Evolutionary conservation across 2,329 filamentous ascomycete species (phyloP).

Genomic region (Talaromyces sp.): DNA sequence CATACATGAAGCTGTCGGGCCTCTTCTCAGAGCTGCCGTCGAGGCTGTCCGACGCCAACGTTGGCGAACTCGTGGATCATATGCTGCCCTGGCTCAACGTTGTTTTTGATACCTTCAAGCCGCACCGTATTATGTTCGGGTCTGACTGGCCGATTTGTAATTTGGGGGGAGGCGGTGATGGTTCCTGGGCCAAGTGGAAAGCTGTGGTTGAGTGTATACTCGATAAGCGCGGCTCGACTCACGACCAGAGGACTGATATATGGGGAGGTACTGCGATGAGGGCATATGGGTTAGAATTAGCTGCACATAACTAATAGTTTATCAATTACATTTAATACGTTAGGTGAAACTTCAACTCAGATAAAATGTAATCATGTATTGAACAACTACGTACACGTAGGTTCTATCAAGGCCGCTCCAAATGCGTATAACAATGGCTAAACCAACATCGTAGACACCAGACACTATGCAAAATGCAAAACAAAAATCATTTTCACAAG

Average conservation of each 20-base stretch:
- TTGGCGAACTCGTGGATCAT: slow-evolving; percentile 45
- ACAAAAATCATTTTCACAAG: not conserved
- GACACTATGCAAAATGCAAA: not conserved
- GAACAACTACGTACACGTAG: not conserved
- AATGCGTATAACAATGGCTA: not conserved
- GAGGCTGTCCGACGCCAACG: slow-evolving; percentile 7
- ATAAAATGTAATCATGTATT: not conserved
- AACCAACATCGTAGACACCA: not conserved
- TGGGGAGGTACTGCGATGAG: slow-evolving; percentile 68
- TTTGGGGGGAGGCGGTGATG: slow-evolving; percentile 49
- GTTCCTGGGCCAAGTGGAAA: slow-evolving; percentile 72
- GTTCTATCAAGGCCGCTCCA: slow-evolving; percentile 3
- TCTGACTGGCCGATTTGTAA: slow-evolving; percentile 94
- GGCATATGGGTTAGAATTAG: slow-evolving; percentile 52
- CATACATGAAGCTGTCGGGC: slow-evolving; percentile 92
- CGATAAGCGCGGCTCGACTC: slow-evolving; percentile 43
- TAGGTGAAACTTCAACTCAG: not conserved
- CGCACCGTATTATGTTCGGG: slow-evolving; percentile 75
- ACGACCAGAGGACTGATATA: slow-evolving; percentile 59
- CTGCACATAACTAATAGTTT: not conserved
- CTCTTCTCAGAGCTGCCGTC: slow-evolving; percentile 71
- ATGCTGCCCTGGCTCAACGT: slow-evolving; percentile 67
- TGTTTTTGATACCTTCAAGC: slow-evolving; percentile 66
- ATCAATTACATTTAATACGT: not conserved
- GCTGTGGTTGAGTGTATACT: slow-evolving; percentile 64